Percentiles rank a stretch among this genome's conserved stretches.
phyloP scores from a whole-genome alignment of 345 rosid species.

The Euphorbia pulcherrima region DNA sequence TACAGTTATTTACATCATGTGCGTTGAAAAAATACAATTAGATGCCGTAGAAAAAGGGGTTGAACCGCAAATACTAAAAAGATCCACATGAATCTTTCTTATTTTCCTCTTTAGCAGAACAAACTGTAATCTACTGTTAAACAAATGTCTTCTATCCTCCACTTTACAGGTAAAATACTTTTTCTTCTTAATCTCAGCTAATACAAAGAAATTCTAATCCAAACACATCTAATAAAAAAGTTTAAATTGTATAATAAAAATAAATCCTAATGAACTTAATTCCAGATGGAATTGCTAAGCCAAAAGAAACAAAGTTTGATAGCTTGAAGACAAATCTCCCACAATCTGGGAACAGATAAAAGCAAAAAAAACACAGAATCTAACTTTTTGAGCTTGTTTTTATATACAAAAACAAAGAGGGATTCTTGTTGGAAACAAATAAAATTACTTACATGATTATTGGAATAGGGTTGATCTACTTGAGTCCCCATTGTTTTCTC shows the following conservation, averaged over 20 bases:
- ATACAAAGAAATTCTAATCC: not conserved
- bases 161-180: too few relatives aligned
- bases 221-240: too few relatives aligned
- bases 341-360: conserved; percentile 7
- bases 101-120: not conserved
- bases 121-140: not conserved
- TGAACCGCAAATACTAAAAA: not conserved
- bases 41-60: not conserved
- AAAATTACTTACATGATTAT: conserved; percentile 28
- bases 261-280: too few relatives aligned
- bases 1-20: not conserved
- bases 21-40: not conserved
- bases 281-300: not conserved
- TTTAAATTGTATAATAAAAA: too few relatives aligned
- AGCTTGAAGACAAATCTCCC: conserved; percentile 16
- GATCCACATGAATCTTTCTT: not conserved
- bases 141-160: not conserved
- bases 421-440: not conserved
- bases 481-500: conserved; percentile 36
- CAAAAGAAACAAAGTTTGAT: not conserved
- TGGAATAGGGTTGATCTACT: conserved; percentile 15
- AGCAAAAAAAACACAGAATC: too few relatives aligned
- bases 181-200: not conserved
- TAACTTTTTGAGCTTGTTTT: too few relatives aligned
- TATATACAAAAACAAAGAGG: too few relatives aligned